phyloP scores from a whole-genome alignment of 2,329 filamentous ascomycete genomes.

The Aspergillus novoparasiticus region DNA sequence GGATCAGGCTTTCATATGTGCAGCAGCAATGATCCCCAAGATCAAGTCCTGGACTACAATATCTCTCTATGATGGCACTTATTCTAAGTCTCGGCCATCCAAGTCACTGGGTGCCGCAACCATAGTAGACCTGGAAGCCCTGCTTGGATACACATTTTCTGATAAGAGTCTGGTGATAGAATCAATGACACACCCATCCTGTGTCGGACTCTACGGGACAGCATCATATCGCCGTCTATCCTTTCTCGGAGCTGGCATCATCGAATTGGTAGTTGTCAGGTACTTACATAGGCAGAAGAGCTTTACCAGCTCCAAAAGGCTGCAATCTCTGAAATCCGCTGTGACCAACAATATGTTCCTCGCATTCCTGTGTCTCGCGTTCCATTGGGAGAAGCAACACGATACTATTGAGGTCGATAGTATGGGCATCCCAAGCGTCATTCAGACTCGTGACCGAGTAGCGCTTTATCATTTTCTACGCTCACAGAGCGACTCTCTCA shows the following conservation, averaged over 20 bases:
- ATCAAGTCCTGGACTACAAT: conserved; percentile 7
- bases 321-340: background rate
- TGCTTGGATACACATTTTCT: background rate
- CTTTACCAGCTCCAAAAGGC: background rate
- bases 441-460: background rate
- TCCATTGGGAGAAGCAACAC: background rate
- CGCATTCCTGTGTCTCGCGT: background rate
- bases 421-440: background rate
- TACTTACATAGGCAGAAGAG: background rate
- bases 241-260: background rate
- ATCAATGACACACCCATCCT: background rate
- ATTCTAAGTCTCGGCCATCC: background rate
- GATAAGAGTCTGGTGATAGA: background rate
- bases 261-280: background rate
- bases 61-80: conserved; percentile 7
- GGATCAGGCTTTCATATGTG: conserved; percentile 1
- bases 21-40: conserved; percentile 6
- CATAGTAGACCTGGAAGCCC: background rate
- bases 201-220: background rate
- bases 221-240: background rate
- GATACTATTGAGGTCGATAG: background rate
- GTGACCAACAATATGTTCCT: background rate
- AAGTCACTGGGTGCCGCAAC: background rate
- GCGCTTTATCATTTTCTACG: background rate
- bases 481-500: background rate